Base-by-base conservation (phyloP, 768 basidiomycete genomes). In the Lyophyllum atratum region DNA sequence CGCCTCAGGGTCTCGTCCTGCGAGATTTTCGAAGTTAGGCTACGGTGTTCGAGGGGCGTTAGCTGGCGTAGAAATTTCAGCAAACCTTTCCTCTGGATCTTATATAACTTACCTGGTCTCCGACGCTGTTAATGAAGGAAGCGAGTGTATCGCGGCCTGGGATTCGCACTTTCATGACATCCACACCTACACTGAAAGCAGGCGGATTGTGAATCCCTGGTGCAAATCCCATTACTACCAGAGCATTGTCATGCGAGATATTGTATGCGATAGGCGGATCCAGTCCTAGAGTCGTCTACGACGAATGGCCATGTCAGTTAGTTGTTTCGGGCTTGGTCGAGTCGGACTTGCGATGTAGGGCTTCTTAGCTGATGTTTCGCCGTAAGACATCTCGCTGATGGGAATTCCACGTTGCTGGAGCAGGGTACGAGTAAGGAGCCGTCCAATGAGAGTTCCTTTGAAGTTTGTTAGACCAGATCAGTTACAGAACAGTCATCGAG, bases 161-260 rank as follows among this genome's bases (percentile, higher is more conserved):
- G 19, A 89, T 69, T 44, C 77, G 79, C 40, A 90, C 75, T 66
- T 85, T 87, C 92, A 94, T 95, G 47, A 93, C 80, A 71, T 95
- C 92, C 39, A 93, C 75, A 19, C 93, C 92, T 10, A 93, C 66
- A 11, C 77, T 83, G 46, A 84, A 88, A 2, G 84, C 83, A 19
- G 80, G 83, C 19, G 76, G 73, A 56, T 75, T 71, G 42, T 74
- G 65, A 4, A 60, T 61, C 52, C 80, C 77, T 11, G 72, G 66
- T 9, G 82, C 81, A 59, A 82, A 82, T 3, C 81, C 87, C 81
- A 95, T 84, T 14, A 82, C 89, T 54, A 94, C 75, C 24, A 90
- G 66, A 2, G 79, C 80, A 64, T 86, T 87, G 68, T 95, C 93
- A 67, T 95, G 92, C 21, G 92, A 84, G 51, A 94, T 77, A 68